A percentile compares a stretch with the other conserved stretches of the same genome.
phyloP scores from a whole-genome alignment of 306 rosid genomes.

The Dalbergia cultrata region DNA sequence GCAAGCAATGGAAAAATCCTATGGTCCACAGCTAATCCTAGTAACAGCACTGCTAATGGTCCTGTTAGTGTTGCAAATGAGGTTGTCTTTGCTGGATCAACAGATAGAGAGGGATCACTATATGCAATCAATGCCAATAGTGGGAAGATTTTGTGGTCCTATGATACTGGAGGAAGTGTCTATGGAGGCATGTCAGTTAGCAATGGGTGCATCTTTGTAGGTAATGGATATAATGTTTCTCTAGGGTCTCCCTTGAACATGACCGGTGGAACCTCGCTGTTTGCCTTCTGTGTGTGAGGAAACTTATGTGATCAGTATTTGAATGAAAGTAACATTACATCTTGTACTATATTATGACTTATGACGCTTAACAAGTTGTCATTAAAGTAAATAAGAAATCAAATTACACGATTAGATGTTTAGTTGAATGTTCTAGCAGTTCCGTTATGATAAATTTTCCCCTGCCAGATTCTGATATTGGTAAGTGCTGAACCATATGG shows the following conservation, averaged over 20 bases:
- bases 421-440: neutral
- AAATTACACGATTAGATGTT: neutral
- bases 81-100: slow-evolving; percentile 68
- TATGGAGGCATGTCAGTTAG: slow-evolving; percentile 70
- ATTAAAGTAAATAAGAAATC: neutral
- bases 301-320: neutral
- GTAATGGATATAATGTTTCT: slow-evolving; percentile 59
- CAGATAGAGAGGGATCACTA: slow-evolving; percentile 50
- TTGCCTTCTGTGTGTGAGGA: slow-evolving; percentile 56
- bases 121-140: slow-evolving; percentile 58
- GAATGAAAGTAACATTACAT: neutral
- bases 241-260: slow-evolving; percentile 12
- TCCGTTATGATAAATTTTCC: no score
- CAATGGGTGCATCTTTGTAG: slow-evolving; percentile 66
- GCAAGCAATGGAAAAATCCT: slow-evolving; percentile 54
- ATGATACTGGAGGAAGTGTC: slow-evolving; percentile 62
- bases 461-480: no score
- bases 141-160: slow-evolving; percentile 63
- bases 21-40: slow-evolving; percentile 65
- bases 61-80: slow-evolving; percentile 73
- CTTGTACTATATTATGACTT: neutral
- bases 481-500: no score
- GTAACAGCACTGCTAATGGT: slow-evolving; percentile 49
- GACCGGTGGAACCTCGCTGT: slow-evolving; percentile 61
- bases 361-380: neutral